A percentile compares a stretch with the other conserved stretches of the same genome.
These are phyloP conservation scores for Rubroshorea leprosula DNA, from an alignment of 345 rosid genomes.

Conservation along the genomic window DNA sequence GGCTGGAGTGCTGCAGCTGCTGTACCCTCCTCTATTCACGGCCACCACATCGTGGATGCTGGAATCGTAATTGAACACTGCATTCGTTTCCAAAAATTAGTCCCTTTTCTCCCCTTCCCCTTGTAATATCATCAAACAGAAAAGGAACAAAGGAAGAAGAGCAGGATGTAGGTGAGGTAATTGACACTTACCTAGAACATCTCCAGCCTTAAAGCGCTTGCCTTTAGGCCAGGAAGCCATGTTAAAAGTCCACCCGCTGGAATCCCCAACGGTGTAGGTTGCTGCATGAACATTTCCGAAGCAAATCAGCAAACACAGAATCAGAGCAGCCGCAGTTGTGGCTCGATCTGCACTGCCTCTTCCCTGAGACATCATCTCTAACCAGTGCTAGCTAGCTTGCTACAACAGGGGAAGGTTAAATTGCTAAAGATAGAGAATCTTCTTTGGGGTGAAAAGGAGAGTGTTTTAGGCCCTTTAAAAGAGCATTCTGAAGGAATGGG, in stretches of 20 bases:
- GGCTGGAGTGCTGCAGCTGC: constrained; percentile 29
- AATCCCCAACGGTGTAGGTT: constrained; percentile 36
- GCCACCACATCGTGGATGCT: constrained; percentile 40
- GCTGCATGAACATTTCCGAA: constrained; percentile 25
- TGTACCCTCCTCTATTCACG: constrained; percentile 32
- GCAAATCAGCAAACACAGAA: constrained; percentile 18
- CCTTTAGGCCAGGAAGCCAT: constrained; percentile 39
- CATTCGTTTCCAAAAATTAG: neutral
- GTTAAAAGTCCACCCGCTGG: constrained; percentile 42
- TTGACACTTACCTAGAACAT: constrained; percentile 30
- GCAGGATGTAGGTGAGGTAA: neutral
- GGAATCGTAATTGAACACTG: constrained; percentile 45
- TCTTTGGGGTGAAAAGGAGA: neutral
- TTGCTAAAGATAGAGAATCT: neutral
- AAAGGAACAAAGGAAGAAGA: no score
- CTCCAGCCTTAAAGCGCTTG: constrained; percentile 49
- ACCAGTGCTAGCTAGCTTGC: constrained; percentile 3
- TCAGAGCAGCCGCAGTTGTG: neutral
- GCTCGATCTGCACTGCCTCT: constrained; percentile 38
- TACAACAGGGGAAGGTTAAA: neutral
- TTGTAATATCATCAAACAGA: no score
- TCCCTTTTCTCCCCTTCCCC: no score
- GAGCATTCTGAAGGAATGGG: neutral
- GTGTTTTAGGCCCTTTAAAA: neutral
- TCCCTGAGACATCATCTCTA: constrained; percentile 33